phyloP scores from a whole-genome alignment of 2,329 filamentous ascomycete species.

The Elsinoe batatas region DNA sequence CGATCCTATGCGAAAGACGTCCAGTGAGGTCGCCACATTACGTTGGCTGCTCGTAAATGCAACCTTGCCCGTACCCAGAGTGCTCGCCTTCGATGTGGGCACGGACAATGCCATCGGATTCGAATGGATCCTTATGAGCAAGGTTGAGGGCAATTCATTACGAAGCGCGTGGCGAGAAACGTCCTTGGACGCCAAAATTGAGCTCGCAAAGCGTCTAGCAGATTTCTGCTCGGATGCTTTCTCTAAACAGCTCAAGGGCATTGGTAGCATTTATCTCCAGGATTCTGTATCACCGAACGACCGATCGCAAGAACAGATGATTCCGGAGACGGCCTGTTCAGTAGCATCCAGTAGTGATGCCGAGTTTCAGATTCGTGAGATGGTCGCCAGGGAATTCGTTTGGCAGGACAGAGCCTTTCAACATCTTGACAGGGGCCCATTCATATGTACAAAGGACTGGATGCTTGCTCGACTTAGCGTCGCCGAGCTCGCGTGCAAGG shows the following conservation, averaged over 20 bases:
- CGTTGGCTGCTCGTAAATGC: background rate
- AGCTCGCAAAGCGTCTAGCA: background rate
- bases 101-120: background rate
- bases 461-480: background rate
- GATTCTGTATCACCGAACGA: too few species aligned
- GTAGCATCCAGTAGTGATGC: too few species aligned
- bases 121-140: background rate
- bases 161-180: background rate
- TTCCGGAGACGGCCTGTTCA: too few species aligned
- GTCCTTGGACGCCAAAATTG: background rate
- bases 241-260: background rate
- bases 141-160: background rate
- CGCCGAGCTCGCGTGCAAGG: background rate
- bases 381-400: background rate
- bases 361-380: background rate
- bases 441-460: background rate
- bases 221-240: background rate
- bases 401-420: background rate
- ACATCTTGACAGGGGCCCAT: background rate
- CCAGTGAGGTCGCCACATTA: background rate
- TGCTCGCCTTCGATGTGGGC: background rate
- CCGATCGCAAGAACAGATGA: too few species aligned
- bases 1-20: background rate
- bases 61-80: background rate
- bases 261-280: background rate